Conservation (phyloP, 768 basidiomycete genomes). For the Mycena galopus region DNA sequence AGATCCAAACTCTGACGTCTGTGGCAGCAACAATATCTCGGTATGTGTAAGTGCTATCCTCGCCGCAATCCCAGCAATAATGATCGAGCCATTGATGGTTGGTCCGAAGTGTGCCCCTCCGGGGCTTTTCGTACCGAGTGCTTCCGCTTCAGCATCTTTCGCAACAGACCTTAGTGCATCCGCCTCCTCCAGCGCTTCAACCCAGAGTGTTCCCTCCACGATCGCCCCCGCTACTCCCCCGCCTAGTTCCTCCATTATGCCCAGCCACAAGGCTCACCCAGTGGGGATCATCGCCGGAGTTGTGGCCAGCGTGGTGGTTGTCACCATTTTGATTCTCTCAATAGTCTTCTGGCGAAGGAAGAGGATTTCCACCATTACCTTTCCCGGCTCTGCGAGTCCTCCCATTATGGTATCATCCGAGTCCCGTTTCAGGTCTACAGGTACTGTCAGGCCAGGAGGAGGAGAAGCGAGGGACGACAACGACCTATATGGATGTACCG, state of each 20-base stretch:
- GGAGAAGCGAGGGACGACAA: no score
- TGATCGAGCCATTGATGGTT: slow-evolving; percentile 13
- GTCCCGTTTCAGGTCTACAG: no score
- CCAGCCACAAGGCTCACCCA: no score
- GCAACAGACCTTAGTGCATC: neutral
- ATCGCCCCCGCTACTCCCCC: no score
- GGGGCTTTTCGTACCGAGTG: neutral
- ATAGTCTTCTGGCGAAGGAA: slow-evolving; percentile 18
- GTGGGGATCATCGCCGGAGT: slow-evolving; percentile 20
- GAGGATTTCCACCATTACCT: slow-evolving; percentile 10
- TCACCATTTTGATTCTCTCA: slow-evolving; percentile 15
- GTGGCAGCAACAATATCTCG: no score
- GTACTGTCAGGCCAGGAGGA: no score
- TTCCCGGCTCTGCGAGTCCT: slow-evolving; percentile 3
- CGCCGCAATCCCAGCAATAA: no score
- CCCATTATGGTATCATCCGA: no score
- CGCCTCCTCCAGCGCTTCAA: slow-evolving; percentile 7
- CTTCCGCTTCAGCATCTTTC: slow-evolving; percentile 10
- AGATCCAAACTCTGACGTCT: slow-evolving; percentile 44
- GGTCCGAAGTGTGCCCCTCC: slow-evolving; percentile 13
- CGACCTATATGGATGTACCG: no score
- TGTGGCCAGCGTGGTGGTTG: slow-evolving; percentile 18
- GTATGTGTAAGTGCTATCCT: no score
- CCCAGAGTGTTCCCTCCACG: no score
- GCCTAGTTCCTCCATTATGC: no score